Conservation (phyloP, 495 filamentous ascomycete species). For the Annulohypoxylon nitens region DNA sequence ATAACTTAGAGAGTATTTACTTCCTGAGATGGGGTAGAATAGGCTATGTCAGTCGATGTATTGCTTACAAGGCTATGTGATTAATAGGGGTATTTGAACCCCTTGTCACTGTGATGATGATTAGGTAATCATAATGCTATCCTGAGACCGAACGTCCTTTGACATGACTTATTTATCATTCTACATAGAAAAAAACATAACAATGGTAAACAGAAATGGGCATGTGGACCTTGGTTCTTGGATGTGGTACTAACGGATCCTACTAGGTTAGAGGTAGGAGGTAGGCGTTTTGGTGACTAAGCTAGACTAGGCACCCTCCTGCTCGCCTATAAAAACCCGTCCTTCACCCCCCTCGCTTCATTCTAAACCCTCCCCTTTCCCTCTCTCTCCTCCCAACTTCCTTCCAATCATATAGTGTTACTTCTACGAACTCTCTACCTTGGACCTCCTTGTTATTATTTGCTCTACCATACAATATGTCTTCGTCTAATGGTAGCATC, state of each 20-base stretch:
- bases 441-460: background rate
- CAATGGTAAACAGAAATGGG: background rate
- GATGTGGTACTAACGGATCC: background rate
- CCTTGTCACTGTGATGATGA: too few species aligned
- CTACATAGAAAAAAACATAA: too few species aligned
- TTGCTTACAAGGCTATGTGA: too few species aligned
- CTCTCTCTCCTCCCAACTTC: background rate
- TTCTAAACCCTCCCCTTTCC: background rate
- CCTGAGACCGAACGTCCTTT: too few species aligned
- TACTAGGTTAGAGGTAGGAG: background rate
- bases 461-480: conserved; percentile 23
- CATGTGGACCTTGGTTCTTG: background rate
- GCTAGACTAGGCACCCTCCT: background rate
- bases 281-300: background rate
- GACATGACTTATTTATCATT: too few species aligned
- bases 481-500: conserved; percentile 41
- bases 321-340: background rate
- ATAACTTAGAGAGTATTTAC: too few species aligned
- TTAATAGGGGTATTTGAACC: too few species aligned
- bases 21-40: too few species aligned
- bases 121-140: too few species aligned
- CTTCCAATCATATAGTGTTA: background rate
- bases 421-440: background rate
- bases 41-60: too few species aligned
- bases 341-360: background rate